These are phyloP conservation scores for Poterioochromonas sp. DNA, from an alignment of 352 stramenopile species.

Conservation along the genomic window DNA sequence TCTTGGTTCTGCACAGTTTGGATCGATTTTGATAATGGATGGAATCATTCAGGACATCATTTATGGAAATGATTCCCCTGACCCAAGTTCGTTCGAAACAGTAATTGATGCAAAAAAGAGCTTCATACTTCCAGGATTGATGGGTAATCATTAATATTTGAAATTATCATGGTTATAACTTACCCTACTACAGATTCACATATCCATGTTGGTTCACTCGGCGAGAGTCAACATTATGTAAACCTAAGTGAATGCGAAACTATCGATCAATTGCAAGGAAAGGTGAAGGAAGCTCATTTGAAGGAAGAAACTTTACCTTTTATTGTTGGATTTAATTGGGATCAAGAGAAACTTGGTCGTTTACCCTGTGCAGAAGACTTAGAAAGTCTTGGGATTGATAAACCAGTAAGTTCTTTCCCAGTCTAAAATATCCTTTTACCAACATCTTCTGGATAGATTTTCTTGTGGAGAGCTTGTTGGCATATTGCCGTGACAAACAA, in stretches of 20 bases:
- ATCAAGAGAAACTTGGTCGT: conserved; percentile 60
- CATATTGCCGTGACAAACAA: conserved; percentile 73
- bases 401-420: not conserved
- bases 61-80: too few relatives aligned
- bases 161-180: not conserved
- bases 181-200: conserved; percentile 51
- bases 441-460: conserved; percentile 48
- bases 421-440: not conserved
- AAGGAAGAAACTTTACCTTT: conserved; percentile 56
- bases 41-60: too few relatives aligned
- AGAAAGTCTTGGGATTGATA: not conserved
- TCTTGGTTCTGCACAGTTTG: too few relatives aligned
- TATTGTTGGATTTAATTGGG: conserved; percentile 70
- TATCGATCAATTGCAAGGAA: conserved; percentile 57
- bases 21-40: too few relatives aligned
- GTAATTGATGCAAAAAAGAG: conserved; percentile 22
- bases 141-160: conserved; percentile 38
- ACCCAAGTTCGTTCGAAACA: too few relatives aligned
- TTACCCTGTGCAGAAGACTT: conserved; percentile 52
- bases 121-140: conserved; percentile 62
- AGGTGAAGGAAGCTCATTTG: conserved; percentile 54
- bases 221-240: conserved; percentile 65
- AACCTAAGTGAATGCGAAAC: conserved; percentile 60
- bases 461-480: conserved; percentile 70
- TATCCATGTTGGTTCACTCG: conserved; percentile 68